Conservation (phyloP, 345 rosid genomes). For the Heritiera fomes region DNA sequence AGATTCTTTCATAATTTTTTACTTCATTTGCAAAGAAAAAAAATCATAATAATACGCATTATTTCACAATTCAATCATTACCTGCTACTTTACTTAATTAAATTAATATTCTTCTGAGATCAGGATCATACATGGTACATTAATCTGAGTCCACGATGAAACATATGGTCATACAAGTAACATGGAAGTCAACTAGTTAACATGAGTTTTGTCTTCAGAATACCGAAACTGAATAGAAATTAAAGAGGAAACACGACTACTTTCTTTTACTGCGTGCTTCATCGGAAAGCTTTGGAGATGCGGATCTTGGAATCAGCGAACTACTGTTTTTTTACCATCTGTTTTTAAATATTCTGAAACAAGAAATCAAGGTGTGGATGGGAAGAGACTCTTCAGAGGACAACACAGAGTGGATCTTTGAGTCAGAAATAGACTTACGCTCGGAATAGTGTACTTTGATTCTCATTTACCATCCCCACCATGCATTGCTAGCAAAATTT, state of each 20-base stretch:
- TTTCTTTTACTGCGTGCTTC: constrained; percentile 11
- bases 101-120: no score
- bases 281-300: background rate
- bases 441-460: constrained; percentile 19
- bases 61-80: no score
- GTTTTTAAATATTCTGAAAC: background rate
- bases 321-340: background rate
- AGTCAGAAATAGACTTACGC: background rate
- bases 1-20: no score
- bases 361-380: constrained; percentile 4
- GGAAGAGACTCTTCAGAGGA: constrained; percentile 16
- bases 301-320: constrained; percentile 17
- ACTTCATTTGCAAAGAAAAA: no score
- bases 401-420: background rate
- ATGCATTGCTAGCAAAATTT: background rate
- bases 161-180: no score
- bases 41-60: no score
- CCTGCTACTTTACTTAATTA: no score
- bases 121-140: no score
- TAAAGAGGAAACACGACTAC: background rate
- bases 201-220: background rate
- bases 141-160: no score
- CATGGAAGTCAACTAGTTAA: background rate
- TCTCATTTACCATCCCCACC: constrained; percentile 23
- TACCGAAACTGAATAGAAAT: background rate